Evolutionary conservation across 2,329 filamentous ascomycete species (phyloP).

Genomic region (Teratosphaeria zuluensis): DNA sequence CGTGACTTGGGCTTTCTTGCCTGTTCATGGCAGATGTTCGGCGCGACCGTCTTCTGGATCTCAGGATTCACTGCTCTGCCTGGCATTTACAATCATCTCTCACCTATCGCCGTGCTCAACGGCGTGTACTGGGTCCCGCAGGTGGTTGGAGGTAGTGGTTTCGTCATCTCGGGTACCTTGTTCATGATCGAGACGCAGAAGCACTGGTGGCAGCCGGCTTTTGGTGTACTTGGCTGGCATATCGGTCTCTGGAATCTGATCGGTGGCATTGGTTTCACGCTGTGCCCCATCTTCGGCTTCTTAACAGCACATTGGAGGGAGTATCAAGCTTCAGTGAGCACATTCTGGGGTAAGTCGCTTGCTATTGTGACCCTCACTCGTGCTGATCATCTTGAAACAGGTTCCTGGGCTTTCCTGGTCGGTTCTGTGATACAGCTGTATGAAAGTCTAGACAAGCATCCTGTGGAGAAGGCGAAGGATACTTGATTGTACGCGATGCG

Average conservation of each 20-base stretch:
- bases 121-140: conserved; percentile 21
- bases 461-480: conserved; percentile 11
- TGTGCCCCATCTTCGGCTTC: conserved; percentile 22
- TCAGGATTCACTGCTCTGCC: conserved; percentile 20
- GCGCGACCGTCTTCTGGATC: conserved; percentile 19
- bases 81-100: conserved; percentile 17
- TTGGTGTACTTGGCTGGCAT: conserved; percentile 18
- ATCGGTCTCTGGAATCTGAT: conserved; percentile 19
- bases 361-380: not conserved
- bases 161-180: conserved; percentile 17
- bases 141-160: conserved; percentile 17
- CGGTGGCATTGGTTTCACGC: conserved; percentile 19
- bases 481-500: not conserved
- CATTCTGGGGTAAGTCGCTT: conserved; percentile 16
- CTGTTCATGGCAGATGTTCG: conserved; percentile 17
- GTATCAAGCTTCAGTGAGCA: conserved; percentile 16
- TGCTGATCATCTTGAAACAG: conserved; percentile 1
- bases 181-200: conserved; percentile 24
- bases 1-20: conserved; percentile 23
- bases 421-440: conserved; percentile 22
- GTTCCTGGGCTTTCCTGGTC: conserved; percentile 22
- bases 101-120: conserved; percentile 5
- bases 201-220: conserved; percentile 19
- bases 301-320: conserved; percentile 14
- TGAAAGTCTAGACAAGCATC: conserved; percentile 19